These are phyloP conservation scores for Podospora comata DNA, from an alignment of 495 filamentous ascomycete species.

Conservation along the genomic window DNA sequence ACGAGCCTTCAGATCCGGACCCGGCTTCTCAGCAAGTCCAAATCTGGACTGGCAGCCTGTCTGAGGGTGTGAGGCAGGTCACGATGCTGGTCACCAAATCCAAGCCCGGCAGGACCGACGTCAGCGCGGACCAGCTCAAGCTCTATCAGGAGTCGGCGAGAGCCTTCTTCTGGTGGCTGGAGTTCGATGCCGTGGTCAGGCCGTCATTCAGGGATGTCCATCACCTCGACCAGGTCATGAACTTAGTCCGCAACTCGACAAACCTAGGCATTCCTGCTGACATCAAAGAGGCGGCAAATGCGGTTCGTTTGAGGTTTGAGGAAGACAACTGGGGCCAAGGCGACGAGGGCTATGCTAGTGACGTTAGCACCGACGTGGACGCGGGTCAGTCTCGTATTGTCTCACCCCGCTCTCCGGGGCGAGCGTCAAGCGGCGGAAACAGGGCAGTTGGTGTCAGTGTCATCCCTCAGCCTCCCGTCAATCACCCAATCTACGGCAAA, in stretches of 20 bases:
- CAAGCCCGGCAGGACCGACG: too few relatives aligned
- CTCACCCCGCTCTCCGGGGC: too few relatives aligned
- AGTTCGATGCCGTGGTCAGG: not conserved
- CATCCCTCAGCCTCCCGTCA: slow-evolving; percentile 19
- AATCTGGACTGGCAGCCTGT: not conserved
- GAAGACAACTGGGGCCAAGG: not conserved
- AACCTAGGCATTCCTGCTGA: not conserved
- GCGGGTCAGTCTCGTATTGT: not conserved
- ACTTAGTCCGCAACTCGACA: not conserved
- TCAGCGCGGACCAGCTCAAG: too few relatives aligned
- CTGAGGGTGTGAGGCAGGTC: not conserved
- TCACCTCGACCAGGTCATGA: not conserved
- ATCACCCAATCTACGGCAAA: slow-evolving; percentile 33
- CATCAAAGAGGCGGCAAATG: not conserved
- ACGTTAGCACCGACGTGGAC: not conserved
- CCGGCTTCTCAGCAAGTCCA: not conserved
- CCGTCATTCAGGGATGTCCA: not conserved
- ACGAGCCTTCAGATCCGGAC: not conserved
- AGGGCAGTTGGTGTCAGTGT: not conserved
- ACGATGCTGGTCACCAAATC: too few relatives aligned
- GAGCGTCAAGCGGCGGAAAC: too few relatives aligned
- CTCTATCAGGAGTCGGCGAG: not conserved
- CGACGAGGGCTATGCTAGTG: not conserved
- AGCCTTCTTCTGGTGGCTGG: not conserved
- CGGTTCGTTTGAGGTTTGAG: not conserved